Evolutionary conservation across 257 asterid species (phyloP).

Genomic region (Solanum pinnatisectum): DNA sequence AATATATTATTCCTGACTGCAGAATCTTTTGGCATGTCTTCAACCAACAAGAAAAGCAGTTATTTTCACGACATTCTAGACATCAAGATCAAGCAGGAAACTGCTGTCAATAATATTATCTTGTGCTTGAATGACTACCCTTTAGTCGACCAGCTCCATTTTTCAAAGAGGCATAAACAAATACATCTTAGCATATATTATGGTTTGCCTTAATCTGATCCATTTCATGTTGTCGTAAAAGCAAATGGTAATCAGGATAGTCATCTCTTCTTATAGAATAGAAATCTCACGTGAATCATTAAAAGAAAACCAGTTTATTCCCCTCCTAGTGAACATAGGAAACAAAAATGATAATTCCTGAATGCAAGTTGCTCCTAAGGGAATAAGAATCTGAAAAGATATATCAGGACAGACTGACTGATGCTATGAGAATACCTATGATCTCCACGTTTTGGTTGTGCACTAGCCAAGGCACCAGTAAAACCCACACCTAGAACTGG

Average conservation of each 20-base stretch:
- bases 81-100: background rate
- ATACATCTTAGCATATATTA: background rate
- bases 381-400: background rate
- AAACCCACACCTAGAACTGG: slow-evolving; percentile 86
- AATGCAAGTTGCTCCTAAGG: background rate
- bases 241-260: background rate
- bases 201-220: background rate
- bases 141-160: background rate
- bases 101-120: background rate
- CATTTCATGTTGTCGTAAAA: background rate
- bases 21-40: background rate
- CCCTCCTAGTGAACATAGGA: background rate
- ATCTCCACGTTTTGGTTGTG: slow-evolving; percentile 75
- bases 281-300: background rate
- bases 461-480: slow-evolving; percentile 74
- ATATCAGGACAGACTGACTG: background rate
- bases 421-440: slow-evolving; percentile 49
- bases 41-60: background rate
- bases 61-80: background rate
- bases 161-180: background rate
- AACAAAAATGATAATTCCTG: background rate
- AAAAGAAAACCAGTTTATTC: background rate
- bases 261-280: background rate
- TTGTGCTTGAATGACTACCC: background rate
- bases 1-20: background rate